A percentile compares a stretch with the other conserved stretches of the same genome.
phyloP scores from a whole-genome alignment of 495 filamentous ascomycete species.

The Penicillium lividum region DNA sequence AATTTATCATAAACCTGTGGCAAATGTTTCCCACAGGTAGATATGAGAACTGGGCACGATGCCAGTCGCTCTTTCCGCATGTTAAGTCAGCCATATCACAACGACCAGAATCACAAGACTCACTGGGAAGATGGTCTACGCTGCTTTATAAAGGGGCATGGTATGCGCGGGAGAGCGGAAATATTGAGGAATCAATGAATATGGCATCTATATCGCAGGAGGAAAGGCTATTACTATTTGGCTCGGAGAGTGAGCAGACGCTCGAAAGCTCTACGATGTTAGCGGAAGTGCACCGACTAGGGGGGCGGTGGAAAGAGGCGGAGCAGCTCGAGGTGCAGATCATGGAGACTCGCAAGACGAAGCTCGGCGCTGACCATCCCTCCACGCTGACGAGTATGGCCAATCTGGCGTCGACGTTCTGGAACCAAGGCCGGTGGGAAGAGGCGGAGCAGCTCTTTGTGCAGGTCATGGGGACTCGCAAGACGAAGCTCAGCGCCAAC shows the following conservation, averaged over 20 bases:
- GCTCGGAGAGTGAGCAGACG: background rate
- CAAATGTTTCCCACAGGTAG: slow-evolving; percentile 41
- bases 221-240: background rate
- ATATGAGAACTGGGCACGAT: slow-evolving; percentile 31
- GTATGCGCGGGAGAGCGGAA: slow-evolving; percentile 10
- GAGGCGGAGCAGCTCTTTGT: background rate
- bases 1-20: slow-evolving; percentile 38
- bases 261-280: background rate
- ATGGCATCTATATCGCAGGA: background rate
- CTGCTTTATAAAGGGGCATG: slow-evolving; percentile 22
- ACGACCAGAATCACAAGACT: slow-evolving; percentile 14
- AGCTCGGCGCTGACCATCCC: slow-evolving; percentile 19
- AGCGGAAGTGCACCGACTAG: background rate
- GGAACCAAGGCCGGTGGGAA: background rate
- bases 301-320: background rate
- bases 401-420: background rate
- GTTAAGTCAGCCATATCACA: slow-evolving; percentile 17
- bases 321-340: background rate
- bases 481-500: background rate
- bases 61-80: slow-evolving; percentile 31
- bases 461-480: background rate
- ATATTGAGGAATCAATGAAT: background rate
- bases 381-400: background rate
- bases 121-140: slow-evolving; percentile 21
- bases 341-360: background rate